These are phyloP conservation scores for Aspergillus sclerotioniger DNA, from an alignment of 495 filamentous ascomycete genomes.

Conservation along the genomic window DNA sequence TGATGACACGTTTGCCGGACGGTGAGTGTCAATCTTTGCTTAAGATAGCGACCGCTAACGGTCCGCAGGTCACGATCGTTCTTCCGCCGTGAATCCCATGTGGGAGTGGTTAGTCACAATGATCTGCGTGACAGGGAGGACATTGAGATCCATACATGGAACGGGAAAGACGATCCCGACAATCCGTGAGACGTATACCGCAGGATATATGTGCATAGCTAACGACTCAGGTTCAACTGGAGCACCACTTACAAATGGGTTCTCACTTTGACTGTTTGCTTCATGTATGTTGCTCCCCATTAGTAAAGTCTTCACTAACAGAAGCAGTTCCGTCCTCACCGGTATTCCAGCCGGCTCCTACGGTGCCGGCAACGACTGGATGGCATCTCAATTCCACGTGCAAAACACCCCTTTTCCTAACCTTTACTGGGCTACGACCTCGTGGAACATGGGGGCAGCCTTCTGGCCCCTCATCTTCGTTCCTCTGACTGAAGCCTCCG, in stretches of 20 bases:
- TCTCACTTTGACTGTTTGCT: slow-evolving; percentile 41
- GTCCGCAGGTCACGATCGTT: slow-evolving; percentile 19
- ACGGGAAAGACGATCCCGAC: slow-evolving; percentile 17
- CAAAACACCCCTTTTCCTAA: slow-evolving; percentile 45
- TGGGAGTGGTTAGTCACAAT: slow-evolving; percentile 25
- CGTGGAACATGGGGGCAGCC: slow-evolving; percentile 55
- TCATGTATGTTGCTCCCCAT: slow-evolving; percentile 25
- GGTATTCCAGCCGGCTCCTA: slow-evolving; percentile 44
- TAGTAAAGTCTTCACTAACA: neutral
- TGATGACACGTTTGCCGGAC: slow-evolving; percentile 22
- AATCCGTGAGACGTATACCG: slow-evolving; percentile 13
- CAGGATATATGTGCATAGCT: too few relatives aligned
- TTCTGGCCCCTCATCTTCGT: slow-evolving; percentile 51
- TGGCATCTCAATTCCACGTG: slow-evolving; percentile 39
- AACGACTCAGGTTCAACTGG: slow-evolving; percentile 18
- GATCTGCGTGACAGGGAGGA: slow-evolving; percentile 17
- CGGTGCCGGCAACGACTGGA: slow-evolving; percentile 37
- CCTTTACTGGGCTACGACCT: slow-evolving; percentile 45
- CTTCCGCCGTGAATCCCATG: slow-evolving; percentile 23
- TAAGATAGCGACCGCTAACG: neutral
- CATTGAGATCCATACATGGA: slow-evolving; percentile 18
- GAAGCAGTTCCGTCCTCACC: slow-evolving; percentile 37
- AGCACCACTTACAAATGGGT: slow-evolving; percentile 34
- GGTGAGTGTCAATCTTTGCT: slow-evolving; percentile 10
- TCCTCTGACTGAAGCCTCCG: slow-evolving; percentile 52